A percentile compares a stretch with the other conserved stretches of the same genome.
Conservation (phyloP, 176 grass and related monocot species). For the Tillandsia fasciculata region DNA sequence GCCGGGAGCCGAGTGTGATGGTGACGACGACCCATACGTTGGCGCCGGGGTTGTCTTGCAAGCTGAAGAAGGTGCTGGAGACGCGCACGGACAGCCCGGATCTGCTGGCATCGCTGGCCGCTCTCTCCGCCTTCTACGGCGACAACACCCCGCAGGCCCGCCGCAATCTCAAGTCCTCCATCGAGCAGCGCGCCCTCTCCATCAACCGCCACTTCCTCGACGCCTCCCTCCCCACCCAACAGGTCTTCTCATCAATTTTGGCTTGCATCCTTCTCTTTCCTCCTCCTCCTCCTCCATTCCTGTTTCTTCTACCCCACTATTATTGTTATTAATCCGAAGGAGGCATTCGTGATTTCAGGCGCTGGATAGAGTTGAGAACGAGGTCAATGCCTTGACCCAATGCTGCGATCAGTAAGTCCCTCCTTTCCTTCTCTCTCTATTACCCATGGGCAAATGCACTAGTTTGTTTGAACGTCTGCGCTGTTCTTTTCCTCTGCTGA, state of each 20-base stretch:
- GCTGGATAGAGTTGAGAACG: constrained; percentile 79
- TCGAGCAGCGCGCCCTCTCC: no score
- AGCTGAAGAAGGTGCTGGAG: constrained; percentile 97
- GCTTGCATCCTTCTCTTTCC: not conserved
- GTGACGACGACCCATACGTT: constrained; percentile 31
- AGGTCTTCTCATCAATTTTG: constrained; percentile 18
- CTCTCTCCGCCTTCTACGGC: constrained; percentile 82
- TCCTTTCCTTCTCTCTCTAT: not conserved
- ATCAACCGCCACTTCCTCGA: no score
- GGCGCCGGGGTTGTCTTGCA: constrained; percentile 74
- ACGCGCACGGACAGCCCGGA: constrained; percentile 88
- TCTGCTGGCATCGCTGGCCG: constrained; percentile 74
- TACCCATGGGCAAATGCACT: not conserved
- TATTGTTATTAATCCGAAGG: constrained; percentile 3
- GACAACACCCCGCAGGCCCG: constrained; percentile 88
- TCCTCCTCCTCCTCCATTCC: not conserved
- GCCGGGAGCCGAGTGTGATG: not conserved
- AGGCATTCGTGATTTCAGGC: constrained; percentile 24
- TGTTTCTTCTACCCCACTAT: not conserved
- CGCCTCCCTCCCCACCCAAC: constrained; percentile 40
- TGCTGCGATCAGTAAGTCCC: constrained; percentile 79
- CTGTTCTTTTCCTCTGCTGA: no score
- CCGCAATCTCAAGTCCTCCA: constrained; percentile 87
- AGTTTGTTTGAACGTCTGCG: no score
- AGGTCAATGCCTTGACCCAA: constrained; percentile 55